Evolutionary conservation across 1,139 yeast species (phyloP), one percentile per base, ranked within the genome.

Genomic region (Suhomyces chickasaworum): DNA sequence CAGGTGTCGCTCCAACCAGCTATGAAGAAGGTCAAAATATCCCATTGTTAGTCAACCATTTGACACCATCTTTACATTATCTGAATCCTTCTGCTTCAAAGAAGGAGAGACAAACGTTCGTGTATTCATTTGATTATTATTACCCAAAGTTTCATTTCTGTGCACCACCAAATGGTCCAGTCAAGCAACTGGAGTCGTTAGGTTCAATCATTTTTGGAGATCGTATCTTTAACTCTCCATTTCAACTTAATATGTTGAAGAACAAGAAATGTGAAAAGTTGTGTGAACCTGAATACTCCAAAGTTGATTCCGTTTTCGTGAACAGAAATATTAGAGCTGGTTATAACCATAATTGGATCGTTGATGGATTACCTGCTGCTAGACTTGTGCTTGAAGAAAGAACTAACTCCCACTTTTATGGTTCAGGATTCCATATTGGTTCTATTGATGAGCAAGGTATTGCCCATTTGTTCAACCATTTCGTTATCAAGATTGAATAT

Each of bases 171-270:
- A 84, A 76, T 27, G 88, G 86, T 0, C 81, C 86, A 15, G 73
- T 76, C 56, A 84, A 86, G 56, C 96, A 89, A 65, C 82, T 89
- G 56, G 98, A 91, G 68, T 86, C 95, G 10, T 75, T 93, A 44
- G 99, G 99, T 7, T 85, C 97, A 1, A 86, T 93, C 53, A 77
- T 93, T 48, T 90, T 95, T 66, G 99, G 99, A 51, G 99, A 93
- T 68, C 79, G 99, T 62, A 90, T 93, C 53, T 90, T 88, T 75
- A 86, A 89, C 61, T 89, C 98, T 7, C 97, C 98, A 2, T 89
- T 88, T 60, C 80, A 86, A 47, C 72, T 93, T 54, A 74, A 78
- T 41, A 88, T 93, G 96, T 75, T 87, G 55, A 78, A 88, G 64
- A 78, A 86, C 52, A 78, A 79, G 56, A 63, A 75, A 9, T 93